Evolutionary conservation across 2,329 filamentous ascomycete genomes (phyloP), one percentile per base, ranked within the genome.

Genomic region (Phaeosphaeria sp.): DNA sequence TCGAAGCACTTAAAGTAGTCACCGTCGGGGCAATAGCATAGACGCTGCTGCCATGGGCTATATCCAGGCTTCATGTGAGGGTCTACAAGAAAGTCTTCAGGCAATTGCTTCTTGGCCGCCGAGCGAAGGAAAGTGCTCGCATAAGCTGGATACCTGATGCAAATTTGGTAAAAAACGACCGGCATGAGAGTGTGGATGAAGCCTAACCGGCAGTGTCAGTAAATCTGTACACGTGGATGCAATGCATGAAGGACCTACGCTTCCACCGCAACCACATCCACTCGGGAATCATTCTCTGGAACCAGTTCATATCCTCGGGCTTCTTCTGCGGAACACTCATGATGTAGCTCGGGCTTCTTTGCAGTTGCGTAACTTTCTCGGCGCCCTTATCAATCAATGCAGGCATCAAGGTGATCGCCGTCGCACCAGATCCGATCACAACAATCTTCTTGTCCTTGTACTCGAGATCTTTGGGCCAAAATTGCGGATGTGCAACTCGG

Each of bases 391-490:
- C 79, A 0, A 87, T 86, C 46, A 96, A 77, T 47, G 83, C 85
- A 0, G 92, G 92, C 2, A 96, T 74, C 0, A 96, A 82, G 0
- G 92, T 95, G 49, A 94, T 79, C 6, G 91, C 89, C 0, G 92
- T 96, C 2, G 92, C 92, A 7, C 92, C 92, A 17, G 86, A 89
- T 17, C 91, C 91, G 60, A 95, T 86, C 56, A 94, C 82, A 44
- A 91, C 84, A 21, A 94, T 81, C 46, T 85, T 85, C 76, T 93
- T 92, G 72, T 82, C 81, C 6, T 81, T 76, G 72, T 89, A 89
- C 67, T 91, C 84, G 41, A 90, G 78, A 48, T 87, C 82, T 55
- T 89, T 79, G 0, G 90, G 89, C 91, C 91, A 94, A 77, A 90
- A 91, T 65, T 92, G 90, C 0, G 90, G 89, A 60, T 92, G 89